Conservation (phyloP, 2,329 filamentous ascomycete species). For the Gnomoniopsis sp. region DNA sequence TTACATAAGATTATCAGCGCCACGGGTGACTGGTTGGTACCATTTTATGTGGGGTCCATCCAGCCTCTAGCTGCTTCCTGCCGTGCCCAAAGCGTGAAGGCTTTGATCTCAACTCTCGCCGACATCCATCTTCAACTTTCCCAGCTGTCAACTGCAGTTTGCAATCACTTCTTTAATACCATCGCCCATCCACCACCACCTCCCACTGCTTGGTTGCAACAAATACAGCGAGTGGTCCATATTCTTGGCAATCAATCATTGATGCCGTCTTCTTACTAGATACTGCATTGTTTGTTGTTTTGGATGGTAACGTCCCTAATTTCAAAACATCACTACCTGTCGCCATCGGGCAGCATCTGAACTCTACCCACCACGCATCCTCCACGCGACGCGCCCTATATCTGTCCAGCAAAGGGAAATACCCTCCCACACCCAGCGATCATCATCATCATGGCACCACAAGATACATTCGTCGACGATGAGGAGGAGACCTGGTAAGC, state of each 20-base stretch:
- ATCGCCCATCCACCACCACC: background rate
- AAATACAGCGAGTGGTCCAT: background rate
- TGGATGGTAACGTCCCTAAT: background rate
- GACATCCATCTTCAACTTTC: slow-evolving; percentile 1
- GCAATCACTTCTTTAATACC: background rate
- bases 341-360: background rate
- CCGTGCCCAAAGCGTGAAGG: slow-evolving; percentile 5
- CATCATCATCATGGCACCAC: slow-evolving; percentile 55
- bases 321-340: background rate
- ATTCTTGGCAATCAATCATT: slow-evolving; percentile 4
- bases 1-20: no score
- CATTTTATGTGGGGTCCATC: background rate
- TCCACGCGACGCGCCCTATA: background rate
- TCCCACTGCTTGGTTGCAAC: background rate
- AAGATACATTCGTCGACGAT: slow-evolving; percentile 69
- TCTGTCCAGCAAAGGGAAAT: slow-evolving; percentile 6
- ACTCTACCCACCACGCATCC: background rate
- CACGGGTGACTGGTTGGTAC: background rate
- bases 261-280: background rate
- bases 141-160: background rate
- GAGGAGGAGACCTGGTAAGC: slow-evolving; percentile 67
- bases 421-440: background rate
- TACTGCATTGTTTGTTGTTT: background rate
- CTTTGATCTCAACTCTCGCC: slow-evolving; percentile 6
- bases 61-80: background rate